Conservation (phyloP, 2,329 filamentous ascomycete genomes). For the Rhynchosporium secalis region DNA sequence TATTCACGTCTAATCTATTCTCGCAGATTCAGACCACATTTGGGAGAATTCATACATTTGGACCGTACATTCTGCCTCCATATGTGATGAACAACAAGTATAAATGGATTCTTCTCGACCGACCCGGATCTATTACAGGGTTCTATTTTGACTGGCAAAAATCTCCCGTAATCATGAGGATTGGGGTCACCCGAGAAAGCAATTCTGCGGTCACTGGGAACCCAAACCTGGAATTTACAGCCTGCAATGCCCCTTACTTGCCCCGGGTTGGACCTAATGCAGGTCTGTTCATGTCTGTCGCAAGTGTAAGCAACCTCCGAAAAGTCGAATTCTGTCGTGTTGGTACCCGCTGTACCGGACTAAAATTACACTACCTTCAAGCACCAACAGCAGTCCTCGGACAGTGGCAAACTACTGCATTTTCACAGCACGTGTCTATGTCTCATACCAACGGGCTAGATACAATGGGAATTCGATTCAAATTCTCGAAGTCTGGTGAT, state of each 20-base stretch:
- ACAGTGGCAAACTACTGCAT: slow-evolving; percentile 20
- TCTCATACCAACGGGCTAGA: not conserved
- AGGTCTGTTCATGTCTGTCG: slow-evolving; percentile 22
- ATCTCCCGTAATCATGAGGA: slow-evolving; percentile 15
- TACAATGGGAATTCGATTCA: slow-evolving; percentile 13
- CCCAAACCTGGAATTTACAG: slow-evolving; percentile 13
- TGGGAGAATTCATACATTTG: slow-evolving; percentile 18
- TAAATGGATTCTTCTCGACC: slow-evolving; percentile 23
- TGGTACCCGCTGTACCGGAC: slow-evolving; percentile 21
- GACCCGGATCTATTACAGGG: slow-evolving; percentile 18
- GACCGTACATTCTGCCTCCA: slow-evolving; percentile 17
- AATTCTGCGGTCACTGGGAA: slow-evolving; percentile 1
- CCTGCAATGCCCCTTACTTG: slow-evolving; percentile 6
- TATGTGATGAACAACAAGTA: slow-evolving; percentile 11
- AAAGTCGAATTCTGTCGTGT: slow-evolving; percentile 21
- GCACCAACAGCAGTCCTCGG: slow-evolving; percentile 15
- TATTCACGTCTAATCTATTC: slow-evolving; percentile 18
- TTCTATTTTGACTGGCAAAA: slow-evolving; percentile 21
- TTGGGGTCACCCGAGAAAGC: slow-evolving; percentile 15
- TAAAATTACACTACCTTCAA: slow-evolving; percentile 21
- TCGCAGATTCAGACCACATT: slow-evolving; percentile 15
- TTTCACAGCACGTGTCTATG: slow-evolving; percentile 18
- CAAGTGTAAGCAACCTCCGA: slow-evolving; percentile 20
- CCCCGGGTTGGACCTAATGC: slow-evolving; percentile 13
- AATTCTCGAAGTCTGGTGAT: slow-evolving; percentile 12